phyloP scores from a whole-genome alignment of 108 stramenopile genomes.

The Asterionellopsis glacialis region DNA sequence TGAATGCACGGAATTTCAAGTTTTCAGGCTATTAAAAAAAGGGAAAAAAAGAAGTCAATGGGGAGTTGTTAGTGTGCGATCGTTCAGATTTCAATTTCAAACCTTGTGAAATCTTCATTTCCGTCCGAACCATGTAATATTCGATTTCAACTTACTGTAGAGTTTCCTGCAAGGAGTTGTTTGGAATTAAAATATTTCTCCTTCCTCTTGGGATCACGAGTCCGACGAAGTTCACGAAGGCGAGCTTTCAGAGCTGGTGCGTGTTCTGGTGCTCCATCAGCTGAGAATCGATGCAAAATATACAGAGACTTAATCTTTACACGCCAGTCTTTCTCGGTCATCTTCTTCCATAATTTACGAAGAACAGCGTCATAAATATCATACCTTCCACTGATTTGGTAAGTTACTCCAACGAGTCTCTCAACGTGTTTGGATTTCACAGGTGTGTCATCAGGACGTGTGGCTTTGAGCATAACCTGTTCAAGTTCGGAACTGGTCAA shows the following conservation, averaged over 20 bases:
- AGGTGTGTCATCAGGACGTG: slow-evolving; percentile 77
- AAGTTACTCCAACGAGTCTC: slow-evolving; percentile 84
- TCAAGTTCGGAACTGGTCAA: slow-evolving; percentile 81
- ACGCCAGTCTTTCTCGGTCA: slow-evolving; percentile 86
- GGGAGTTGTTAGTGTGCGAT: not conserved
- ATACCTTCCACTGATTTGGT: slow-evolving; percentile 83
- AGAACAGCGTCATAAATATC: slow-evolving; percentile 90
- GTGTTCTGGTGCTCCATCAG: slow-evolving; percentile 84
- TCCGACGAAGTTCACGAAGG: slow-evolving; percentile 81
- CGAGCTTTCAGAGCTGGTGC: slow-evolving; percentile 79
- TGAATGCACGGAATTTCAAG: slow-evolving; percentile 63
- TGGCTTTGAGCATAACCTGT: slow-evolving; percentile 90
- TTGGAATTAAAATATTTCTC: slow-evolving; percentile 84
- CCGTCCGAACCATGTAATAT: not conserved
- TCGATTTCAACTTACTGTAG: slow-evolving; percentile 33
- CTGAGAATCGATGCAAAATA: slow-evolving; percentile 82
- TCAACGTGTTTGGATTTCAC: slow-evolving; percentile 91
- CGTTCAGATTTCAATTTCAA: not conserved
- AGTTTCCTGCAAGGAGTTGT: slow-evolving; percentile 64
- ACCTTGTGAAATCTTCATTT: not conserved
- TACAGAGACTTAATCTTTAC: slow-evolving; percentile 86
- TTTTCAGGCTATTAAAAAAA: slow-evolving; percentile 44
- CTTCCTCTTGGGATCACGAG: slow-evolving; percentile 83
- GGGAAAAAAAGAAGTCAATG: not conserved
- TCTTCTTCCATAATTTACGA: slow-evolving; percentile 87